Base-by-base conservation (phyloP, 805 yeast genomes). In the Teunomyces cretensis region DNA sequence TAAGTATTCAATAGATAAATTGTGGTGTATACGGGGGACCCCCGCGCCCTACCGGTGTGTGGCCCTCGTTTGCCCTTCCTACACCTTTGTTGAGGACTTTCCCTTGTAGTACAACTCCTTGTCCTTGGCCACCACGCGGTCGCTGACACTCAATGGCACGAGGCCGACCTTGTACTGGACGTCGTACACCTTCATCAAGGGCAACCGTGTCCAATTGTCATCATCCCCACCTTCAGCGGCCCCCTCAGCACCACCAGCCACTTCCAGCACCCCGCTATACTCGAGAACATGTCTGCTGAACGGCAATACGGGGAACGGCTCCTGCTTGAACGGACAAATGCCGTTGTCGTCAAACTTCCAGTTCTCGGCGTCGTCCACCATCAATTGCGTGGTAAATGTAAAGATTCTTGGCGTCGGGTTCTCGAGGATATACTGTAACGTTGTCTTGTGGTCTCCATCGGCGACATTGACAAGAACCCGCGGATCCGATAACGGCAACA, bases 391-490 rank as follows among this genome's bases (percentile, higher is more conserved):
- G 9, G 83, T 64, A 52, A 86, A 88, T 9, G 81, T 80, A 51
- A 88, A 80, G 2, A 84, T 75, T 36, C 84, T 70, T 2, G 85
- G 73, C 0, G 95, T 84, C 11, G 95, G 90, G 56, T 88, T 88
- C 57, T 88, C 96, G 40, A 88, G 56, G 42, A 74, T 70, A 57
- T 79, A 87, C 11, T 57, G 67, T 36, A 80, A 58, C 35, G 57
- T 61, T 12, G 70, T 52, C 1, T 47, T 49, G 6, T 16, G 37
- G 12, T 33, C 40, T 2, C 39, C 48, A 1, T 48, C 52, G 7
- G 48, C 51, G 2, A 70, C 57, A n/a, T 61, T 64, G 2, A 84
- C 68, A 27, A 86, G 60, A 2, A 83, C 81, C 41, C 94, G 62
- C 3, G 94, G 92, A 55, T 86, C 92, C 45, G 81, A 70, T 40